Evolutionary conservation across 495 filamentous ascomycete species (phyloP).

Genomic region (Daldinia vernicosa): DNA sequence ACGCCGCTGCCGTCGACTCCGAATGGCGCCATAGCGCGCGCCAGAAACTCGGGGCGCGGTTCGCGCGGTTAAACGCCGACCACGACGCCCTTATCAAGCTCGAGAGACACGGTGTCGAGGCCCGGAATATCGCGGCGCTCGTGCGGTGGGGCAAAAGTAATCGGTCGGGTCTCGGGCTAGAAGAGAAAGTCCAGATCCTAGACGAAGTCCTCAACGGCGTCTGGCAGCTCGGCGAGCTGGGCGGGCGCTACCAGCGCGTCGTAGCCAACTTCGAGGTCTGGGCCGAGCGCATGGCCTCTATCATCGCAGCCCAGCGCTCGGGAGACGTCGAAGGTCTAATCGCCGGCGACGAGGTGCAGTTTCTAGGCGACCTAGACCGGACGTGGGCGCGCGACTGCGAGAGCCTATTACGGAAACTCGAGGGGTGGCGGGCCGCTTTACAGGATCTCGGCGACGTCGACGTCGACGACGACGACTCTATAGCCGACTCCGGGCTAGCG

Average conservation of each 20-base stretch:
- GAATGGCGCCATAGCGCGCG: constrained; percentile 62
- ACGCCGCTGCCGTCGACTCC: constrained; percentile 43
- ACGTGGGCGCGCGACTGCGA: constrained; percentile 57
- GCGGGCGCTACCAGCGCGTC: constrained; percentile 59
- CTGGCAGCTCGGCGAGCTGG: constrained; percentile 59
- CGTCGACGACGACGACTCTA: background rate
- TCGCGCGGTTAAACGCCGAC: constrained; percentile 47
- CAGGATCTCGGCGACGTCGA: constrained; percentile 44
- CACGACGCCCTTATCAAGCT: constrained; percentile 44
- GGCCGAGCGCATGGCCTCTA: constrained; percentile 52
- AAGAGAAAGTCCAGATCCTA: constrained; percentile 61
- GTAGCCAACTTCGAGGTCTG: constrained; percentile 62
- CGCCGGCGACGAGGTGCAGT: constrained; percentile 40
- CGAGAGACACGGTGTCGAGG: constrained; percentile 50
- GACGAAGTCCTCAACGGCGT: constrained; percentile 60
- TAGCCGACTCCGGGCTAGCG: constrained; percentile 47
- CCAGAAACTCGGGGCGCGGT: constrained; percentile 51
- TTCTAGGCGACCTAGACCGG: constrained; percentile 54
- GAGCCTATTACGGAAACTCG: constrained; percentile 51
- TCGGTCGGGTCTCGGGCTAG: constrained; percentile 47
- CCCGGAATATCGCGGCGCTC: constrained; percentile 51
- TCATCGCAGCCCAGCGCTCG: constrained; percentile 49
- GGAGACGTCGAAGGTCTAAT: constrained; percentile 40
- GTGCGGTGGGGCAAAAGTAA: constrained; percentile 45
- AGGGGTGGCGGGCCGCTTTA: constrained; percentile 53